phyloP scores from a whole-genome alignment of 805 yeast genomes.

The Yamadazyma sp. region DNA sequence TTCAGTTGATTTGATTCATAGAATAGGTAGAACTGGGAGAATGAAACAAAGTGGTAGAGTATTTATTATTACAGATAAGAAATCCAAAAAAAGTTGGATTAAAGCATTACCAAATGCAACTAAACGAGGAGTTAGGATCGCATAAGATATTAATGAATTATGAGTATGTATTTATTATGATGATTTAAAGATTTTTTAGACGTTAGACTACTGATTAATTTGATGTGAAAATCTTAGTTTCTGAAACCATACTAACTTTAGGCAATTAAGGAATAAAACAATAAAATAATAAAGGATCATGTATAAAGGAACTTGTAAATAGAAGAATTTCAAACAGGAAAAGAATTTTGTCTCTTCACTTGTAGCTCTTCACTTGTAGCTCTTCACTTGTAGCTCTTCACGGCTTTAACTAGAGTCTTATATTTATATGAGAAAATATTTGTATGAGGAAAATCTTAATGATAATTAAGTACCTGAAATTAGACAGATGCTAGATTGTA shows the following conservation, averaged over 20 bases:
- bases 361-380: too few species aligned
- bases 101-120: conserved; percentile 74
- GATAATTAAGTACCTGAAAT: too few species aligned
- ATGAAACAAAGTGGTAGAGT: conserved; percentile 89
- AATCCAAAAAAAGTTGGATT: conserved; percentile 71
- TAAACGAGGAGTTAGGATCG: conserved; percentile 13
- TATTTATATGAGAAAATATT: too few species aligned
- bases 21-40: conserved; percentile 94
- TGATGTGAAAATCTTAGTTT: conserved; percentile 13
- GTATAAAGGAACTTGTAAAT: too few species aligned
- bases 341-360: too few species aligned
- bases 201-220: conserved; percentile 17
- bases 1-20: conserved; percentile 81
- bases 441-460: too few species aligned
- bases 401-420: too few species aligned
- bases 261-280: too few species aligned
- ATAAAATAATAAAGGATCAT: too few species aligned
- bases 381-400: too few species aligned
- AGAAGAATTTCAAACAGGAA: too few species aligned
- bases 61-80: conserved; percentile 70
- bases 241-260: conserved; percentile 9
- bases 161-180: conserved; percentile 10
- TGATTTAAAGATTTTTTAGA: conserved; percentile 13
- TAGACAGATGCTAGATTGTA: too few species aligned
- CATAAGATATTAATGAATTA: conserved; percentile 12